Conservation (phyloP, 2,329 filamentous ascomycete species). For the Stachybotrys elegans region DNA sequence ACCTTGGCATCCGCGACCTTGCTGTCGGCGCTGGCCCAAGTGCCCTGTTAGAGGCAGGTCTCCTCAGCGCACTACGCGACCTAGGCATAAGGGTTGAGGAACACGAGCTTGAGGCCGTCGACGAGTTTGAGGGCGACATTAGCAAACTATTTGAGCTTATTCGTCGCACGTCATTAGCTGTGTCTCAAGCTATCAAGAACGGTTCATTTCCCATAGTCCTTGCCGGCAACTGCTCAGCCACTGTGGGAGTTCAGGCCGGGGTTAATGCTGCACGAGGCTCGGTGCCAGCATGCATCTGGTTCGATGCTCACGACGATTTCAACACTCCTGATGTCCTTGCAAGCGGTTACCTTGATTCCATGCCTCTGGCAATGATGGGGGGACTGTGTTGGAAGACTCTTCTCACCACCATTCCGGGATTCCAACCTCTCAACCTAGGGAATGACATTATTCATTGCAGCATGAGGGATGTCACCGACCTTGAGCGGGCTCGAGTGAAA, state of each 20-base stretch:
- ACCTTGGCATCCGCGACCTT: conserved; percentile 29
- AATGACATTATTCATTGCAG: conserved; percentile 16
- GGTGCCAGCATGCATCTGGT: conserved; percentile 30
- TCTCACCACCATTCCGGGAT: conserved; percentile 14
- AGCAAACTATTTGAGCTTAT: conserved; percentile 32
- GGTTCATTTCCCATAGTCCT: conserved; percentile 32
- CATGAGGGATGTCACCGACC: conserved; percentile 21
- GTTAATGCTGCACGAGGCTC: conserved; percentile 11
- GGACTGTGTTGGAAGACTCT: conserved; percentile 18
- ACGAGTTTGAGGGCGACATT: conserved; percentile 33
- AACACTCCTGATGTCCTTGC: conserved; percentile 18
- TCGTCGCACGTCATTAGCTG: conserved; percentile 26
- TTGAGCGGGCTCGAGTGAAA: conserved; percentile 23
- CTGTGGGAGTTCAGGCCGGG: conserved; percentile 29
- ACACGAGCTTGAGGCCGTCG: conserved; percentile 20
- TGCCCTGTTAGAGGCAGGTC: conserved; percentile 21
- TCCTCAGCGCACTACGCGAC: conserved; percentile 19
- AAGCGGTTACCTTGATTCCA: conserved; percentile 22
- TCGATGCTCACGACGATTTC: conserved; percentile 38
- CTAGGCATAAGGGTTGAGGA: conserved; percentile 18
- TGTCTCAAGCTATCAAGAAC: conserved; percentile 17
- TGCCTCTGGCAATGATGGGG: conserved; percentile 19
- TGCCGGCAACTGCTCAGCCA: conserved; percentile 32
- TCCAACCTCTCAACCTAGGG: conserved; percentile 12
- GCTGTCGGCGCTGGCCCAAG: conserved; percentile 32